Conservation (phyloP, 495 filamentous ascomycete genomes). For the Lasiosphaeris hirsuta region DNA sequence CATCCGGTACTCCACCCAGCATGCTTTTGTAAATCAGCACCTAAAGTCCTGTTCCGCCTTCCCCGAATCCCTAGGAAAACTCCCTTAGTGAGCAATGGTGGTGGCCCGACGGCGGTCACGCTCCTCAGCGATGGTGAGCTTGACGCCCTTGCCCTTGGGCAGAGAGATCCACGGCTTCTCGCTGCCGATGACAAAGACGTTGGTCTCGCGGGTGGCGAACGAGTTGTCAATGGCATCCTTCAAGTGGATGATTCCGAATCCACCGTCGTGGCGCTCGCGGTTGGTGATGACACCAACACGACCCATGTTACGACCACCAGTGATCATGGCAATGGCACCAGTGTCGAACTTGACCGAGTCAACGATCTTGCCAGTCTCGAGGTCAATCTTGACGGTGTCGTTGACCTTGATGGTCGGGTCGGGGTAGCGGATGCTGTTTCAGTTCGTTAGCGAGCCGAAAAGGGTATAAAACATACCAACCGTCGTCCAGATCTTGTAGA, state of each 20-base stretch:
- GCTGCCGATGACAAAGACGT: constrained; percentile 95
- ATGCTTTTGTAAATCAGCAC: constrained; percentile 30
- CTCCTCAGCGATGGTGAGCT: constrained; percentile 98
- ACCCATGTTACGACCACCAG: constrained; percentile 99
- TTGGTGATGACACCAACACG: constrained; percentile 99
- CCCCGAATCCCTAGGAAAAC: constrained; percentile 15
- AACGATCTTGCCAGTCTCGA: constrained; percentile 91
- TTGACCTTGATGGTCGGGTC: constrained; percentile 98
- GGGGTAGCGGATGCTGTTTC: constrained; percentile 89
- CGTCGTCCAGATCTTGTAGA: constrained; percentile 24
- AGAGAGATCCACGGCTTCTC: constrained; percentile 99
- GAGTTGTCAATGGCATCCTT: constrained; percentile 99
- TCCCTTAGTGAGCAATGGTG: constrained; percentile 58
- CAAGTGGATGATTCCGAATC: constrained; percentile 99
- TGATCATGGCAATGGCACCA: constrained; percentile 94
- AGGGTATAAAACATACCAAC: constrained; percentile 44
- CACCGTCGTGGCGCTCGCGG: constrained; percentile 98
- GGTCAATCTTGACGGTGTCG: constrained; percentile 98
- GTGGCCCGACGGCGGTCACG: constrained; percentile 88
- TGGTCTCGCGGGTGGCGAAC: constrained; percentile 96
- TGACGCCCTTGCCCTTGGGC: constrained; percentile 99
- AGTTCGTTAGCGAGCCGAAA: constrained; percentile 39
- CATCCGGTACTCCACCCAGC: constrained; percentile 34
- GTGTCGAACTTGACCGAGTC: constrained; percentile 98
- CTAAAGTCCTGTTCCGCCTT: constrained; percentile 22